Evolutionary conservation across 768 basidiomycete species (phyloP), one percentile per base, ranked within the genome.

Genomic region (Crassisporium funariophilum): DNA sequence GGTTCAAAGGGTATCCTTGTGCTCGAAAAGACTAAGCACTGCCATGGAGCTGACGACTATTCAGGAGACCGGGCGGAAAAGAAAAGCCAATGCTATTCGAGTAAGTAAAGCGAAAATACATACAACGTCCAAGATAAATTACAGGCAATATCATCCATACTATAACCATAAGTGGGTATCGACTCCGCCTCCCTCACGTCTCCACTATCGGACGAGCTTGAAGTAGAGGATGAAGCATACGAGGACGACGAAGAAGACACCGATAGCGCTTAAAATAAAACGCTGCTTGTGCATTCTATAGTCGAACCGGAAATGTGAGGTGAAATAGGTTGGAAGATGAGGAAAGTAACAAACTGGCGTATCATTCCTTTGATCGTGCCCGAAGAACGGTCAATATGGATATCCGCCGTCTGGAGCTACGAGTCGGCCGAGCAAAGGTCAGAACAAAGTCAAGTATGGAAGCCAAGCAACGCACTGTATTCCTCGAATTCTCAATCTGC

Each of bases 361-460:
- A 95, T 86, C 94, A 97, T 97, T 65, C 86, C 88, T 74, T 84
- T 92, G 31, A 98, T 73, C 16, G 92, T 97, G 3, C 88, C 89
- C 3, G 83, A 82, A n/a, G 95, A 90, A 29, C 86, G 75, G 65
- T 90, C 90, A 59, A 98, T 89, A 20, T 86, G 83, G 3, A 76
- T 78, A 61, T 97, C 95, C 17, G 94, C 91, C 35, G 81, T 78
- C 36, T 75, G 74, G 17, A 97, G 80, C 91, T 94, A 56, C 15
- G 37, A 6, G 22, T 46, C 8, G 12, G n/a, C n/a, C 41, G 15
- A 17, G 16, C 15, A 38, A 24, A 44, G 16, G 21, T 29, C 13
- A 33, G 27, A 31, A 46, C 22, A 15, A 22, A 15, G 11, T 21
- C 21, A n/a, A 5, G 8, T 15, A 31, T 8, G 16, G 20, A 16